Evolutionary conservation across 805 yeast genomes (phyloP).

Genomic region (Cyberlindnera mississippiensis): DNA sequence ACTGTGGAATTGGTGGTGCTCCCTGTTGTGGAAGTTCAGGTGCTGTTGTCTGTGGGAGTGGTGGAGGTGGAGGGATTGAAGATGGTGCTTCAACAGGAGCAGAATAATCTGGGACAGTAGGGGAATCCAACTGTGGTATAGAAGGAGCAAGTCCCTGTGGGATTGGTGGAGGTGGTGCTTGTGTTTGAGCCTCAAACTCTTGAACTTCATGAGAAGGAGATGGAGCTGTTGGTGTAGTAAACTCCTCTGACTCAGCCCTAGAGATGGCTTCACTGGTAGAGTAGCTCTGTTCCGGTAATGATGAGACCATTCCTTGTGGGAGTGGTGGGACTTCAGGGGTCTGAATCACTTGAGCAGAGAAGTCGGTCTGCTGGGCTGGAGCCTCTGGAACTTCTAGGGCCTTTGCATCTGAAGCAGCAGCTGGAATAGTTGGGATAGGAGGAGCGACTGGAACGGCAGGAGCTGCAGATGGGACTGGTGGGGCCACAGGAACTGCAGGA

Average conservation of each 20-base stretch:
- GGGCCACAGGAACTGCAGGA: slow-evolving; percentile 3
- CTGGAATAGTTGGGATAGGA: slow-evolving; percentile 5
- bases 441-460: slow-evolving; percentile 4
- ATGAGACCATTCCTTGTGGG: slow-evolving; percentile 7
- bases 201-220: neutral
- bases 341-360: too few species aligned
- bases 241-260: neutral
- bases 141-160: slow-evolving; percentile 18
- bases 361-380: too few species aligned
- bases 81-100: slow-evolving; percentile 20
- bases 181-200: neutral
- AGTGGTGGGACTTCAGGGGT: slow-evolving; percentile 1
- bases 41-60: slow-evolving; percentile 7
- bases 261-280: neutral
- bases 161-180: slow-evolving; percentile 4
- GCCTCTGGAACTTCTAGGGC: slow-evolving; percentile 1
- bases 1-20: slow-evolving; percentile 24
- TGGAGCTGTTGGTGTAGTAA: neutral
- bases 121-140: slow-evolving; percentile 22
- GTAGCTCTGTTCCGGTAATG: slow-evolving; percentile 18
- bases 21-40: slow-evolving; percentile 18
- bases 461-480: slow-evolving; percentile 7
- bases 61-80: slow-evolving; percentile 26
- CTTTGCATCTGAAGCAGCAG: slow-evolving; percentile 6
- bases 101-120: slow-evolving; percentile 20